Evolutionary conservation across 2,329 filamentous ascomycete genomes (phyloP).

Genomic region (Penicillium sp.): DNA sequence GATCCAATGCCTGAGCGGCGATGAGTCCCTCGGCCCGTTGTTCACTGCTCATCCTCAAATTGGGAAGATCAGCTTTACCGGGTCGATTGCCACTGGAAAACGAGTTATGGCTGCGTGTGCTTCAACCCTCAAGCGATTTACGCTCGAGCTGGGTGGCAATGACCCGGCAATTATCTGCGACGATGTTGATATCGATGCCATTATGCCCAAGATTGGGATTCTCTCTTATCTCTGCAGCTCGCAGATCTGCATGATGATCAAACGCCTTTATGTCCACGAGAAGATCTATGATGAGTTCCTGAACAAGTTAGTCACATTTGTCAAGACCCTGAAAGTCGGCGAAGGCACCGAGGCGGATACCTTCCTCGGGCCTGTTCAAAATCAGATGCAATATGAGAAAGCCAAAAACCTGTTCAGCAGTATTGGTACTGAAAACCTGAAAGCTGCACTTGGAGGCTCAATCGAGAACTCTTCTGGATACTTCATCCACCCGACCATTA

Average conservation of each 20-base stretch:
- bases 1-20: conserved; percentile 48
- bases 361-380: conserved; percentile 54
- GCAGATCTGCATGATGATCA: conserved; percentile 50
- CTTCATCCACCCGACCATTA: conserved; percentile 53
- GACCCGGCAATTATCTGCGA: conserved; percentile 48
- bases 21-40: conserved; percentile 46
- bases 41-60: conserved; percentile 49
- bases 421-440: conserved; percentile 47
- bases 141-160: conserved; percentile 50
- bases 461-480: conserved; percentile 43
- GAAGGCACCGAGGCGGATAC: conserved; percentile 36
- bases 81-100: conserved; percentile 46
- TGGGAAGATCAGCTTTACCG: conserved; percentile 53
- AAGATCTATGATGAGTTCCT: conserved; percentile 51
- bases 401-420: conserved; percentile 51
- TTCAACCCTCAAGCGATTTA: conserved; percentile 47
- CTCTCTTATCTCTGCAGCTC: conserved; percentile 48
- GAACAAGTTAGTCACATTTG: conserved; percentile 39
- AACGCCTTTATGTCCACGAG: conserved; percentile 55
- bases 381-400: conserved; percentile 56
- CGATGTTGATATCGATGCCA: conserved; percentile 44
- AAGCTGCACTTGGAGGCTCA: conserved; percentile 45
- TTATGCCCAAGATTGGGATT: conserved; percentile 40
- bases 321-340: conserved; percentile 37
- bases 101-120: conserved; percentile 44